These are phyloP conservation scores for Raphanus sativus DNA, from an alignment of 345 rosid genomes.

Conservation along the genomic window DNA sequence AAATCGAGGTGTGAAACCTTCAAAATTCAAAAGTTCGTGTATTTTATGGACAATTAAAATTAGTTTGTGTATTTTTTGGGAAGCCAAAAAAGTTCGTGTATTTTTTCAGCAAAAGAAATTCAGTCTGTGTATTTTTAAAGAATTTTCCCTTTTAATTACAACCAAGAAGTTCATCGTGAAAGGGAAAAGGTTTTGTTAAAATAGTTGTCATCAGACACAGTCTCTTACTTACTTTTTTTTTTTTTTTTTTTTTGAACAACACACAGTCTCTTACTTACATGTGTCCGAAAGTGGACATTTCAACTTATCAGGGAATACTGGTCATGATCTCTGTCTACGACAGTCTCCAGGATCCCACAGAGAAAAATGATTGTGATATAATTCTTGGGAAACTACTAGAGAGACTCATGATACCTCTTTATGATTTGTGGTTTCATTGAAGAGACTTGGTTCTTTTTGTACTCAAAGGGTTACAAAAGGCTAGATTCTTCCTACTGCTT, in stretches of 20 bases:
- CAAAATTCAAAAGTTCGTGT: too few relatives aligned
- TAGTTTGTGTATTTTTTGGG: too few relatives aligned
- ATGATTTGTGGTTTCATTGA: background rate
- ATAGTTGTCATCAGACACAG: background rate
- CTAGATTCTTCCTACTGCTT: too few relatives aligned
- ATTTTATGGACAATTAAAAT: too few relatives aligned
- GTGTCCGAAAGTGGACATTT: constrained; percentile 12
- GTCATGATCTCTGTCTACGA: constrained; percentile 37
- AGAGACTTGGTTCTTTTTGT: background rate
- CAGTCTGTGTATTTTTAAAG: too few relatives aligned
- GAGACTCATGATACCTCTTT: background rate
- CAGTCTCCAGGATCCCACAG: too few relatives aligned
- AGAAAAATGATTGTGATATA: too few relatives aligned
- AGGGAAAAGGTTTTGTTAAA: background rate
- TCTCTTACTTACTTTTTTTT: background rate
- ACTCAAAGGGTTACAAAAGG: background rate
- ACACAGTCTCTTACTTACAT: background rate
- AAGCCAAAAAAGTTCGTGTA: too few relatives aligned
- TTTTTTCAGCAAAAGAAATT: too few relatives aligned
- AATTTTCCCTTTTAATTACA: background rate
- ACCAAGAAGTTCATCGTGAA: background rate
- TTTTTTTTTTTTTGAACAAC: too few relatives aligned
- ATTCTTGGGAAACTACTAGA: too few relatives aligned
- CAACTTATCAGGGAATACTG: background rate
- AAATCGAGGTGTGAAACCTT: too few relatives aligned